phyloP scores from a whole-genome alignment of 2,329 filamentous ascomycete genomes.

The Xylaria sp. region DNA sequence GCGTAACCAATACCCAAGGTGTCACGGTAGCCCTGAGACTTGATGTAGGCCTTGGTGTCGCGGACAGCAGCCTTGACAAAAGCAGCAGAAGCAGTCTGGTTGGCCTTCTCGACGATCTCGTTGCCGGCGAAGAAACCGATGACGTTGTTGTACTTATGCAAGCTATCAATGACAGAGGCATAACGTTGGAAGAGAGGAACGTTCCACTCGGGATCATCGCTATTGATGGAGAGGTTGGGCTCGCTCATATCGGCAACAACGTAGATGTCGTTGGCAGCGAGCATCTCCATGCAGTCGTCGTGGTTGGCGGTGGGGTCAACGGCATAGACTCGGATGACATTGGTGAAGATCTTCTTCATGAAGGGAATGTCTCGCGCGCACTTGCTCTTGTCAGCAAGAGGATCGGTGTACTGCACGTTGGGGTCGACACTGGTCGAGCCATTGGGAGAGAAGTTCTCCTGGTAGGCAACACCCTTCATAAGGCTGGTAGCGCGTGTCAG shows the following conservation, averaged over 20 bases:
- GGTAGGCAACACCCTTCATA: slow-evolving; percentile 93
- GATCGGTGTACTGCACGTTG: slow-evolving; percentile 65
- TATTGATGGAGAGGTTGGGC: slow-evolving; percentile 78
- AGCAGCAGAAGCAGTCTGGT: slow-evolving; percentile 85
- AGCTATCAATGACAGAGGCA: slow-evolving; percentile 72
- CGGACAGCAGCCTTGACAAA: slow-evolving; percentile 97
- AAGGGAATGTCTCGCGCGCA: slow-evolving; percentile 86
- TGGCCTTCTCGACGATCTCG: slow-evolving; percentile 84
- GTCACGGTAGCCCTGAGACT: slow-evolving; percentile 63
- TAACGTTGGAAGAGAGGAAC: slow-evolving; percentile 74
- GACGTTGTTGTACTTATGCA: slow-evolving; percentile 80
- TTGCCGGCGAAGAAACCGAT: slow-evolving; percentile 99
- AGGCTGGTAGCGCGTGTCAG: slow-evolving; percentile 41
- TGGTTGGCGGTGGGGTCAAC: slow-evolving; percentile 77
- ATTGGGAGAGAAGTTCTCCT: slow-evolving; percentile 65
- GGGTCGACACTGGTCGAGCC: slow-evolving; percentile 36
- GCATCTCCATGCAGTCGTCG: slow-evolving; percentile 73
- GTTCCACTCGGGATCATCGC: slow-evolving; percentile 73
- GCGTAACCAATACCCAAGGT: slow-evolving; percentile 89
- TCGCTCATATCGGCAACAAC: slow-evolving; percentile 86
- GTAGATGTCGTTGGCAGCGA: slow-evolving; percentile 86
- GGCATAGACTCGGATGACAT: slow-evolving; percentile 92
- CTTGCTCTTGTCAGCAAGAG: slow-evolving; percentile 62
- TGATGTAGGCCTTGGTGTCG: slow-evolving; percentile 93
- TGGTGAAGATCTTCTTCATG: slow-evolving; percentile 73